Conservation (phyloP, 768 basidiomycete genomes). For the Xerocomellus chrysenteron region DNA sequence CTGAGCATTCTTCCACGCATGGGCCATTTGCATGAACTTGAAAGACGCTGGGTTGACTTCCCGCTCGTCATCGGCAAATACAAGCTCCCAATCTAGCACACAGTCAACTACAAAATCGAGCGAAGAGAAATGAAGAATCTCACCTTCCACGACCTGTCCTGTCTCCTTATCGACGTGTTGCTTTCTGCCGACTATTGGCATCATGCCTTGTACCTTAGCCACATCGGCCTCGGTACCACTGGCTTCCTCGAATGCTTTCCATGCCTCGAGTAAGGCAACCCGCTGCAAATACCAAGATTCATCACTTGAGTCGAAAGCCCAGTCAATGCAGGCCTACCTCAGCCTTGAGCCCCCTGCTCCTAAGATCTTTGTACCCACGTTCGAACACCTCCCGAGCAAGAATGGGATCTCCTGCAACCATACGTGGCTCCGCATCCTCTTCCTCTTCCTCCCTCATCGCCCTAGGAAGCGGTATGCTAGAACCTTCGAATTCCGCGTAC, state of each 20-base stretch:
- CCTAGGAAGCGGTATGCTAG: slow-evolving; percentile 63
- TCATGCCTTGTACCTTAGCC: slow-evolving; percentile 84
- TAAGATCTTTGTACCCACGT: slow-evolving; percentile 85
- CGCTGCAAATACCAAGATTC: slow-evolving; percentile 49
- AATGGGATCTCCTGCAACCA: slow-evolving; percentile 68
- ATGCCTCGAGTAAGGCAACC: slow-evolving; percentile 87
- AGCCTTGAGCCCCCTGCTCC: slow-evolving; percentile 75
- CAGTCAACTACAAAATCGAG: neutral
- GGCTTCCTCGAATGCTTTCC: slow-evolving; percentile 90
- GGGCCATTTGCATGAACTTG: slow-evolving; percentile 95
- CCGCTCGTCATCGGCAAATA: slow-evolving; percentile 94
- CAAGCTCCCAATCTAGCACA: slow-evolving; percentile 84
- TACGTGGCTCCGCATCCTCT: slow-evolving; percentile 50
- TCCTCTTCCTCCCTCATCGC: slow-evolving; percentile 63
- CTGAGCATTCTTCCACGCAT: slow-evolving; percentile 76
- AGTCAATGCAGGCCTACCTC: slow-evolving; percentile 56
- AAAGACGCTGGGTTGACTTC: slow-evolving; percentile 91
- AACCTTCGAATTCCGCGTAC: slow-evolving; percentile 90
- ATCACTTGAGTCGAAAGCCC: neutral
- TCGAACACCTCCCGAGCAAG: slow-evolving; percentile 80
- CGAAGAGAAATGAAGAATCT: slow-evolving; percentile 20
- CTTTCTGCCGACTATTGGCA: slow-evolving; percentile 87
- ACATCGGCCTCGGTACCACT: slow-evolving; percentile 73
- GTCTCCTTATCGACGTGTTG: slow-evolving; percentile 83
- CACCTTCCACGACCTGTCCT: slow-evolving; percentile 84